A percentile compares a stretch with the other conserved stretches of the same genome.
Evolutionary conservation across 1,284 basidiomycete genomes (phyloP).

Genomic region (Puccinia polysora): DNA sequence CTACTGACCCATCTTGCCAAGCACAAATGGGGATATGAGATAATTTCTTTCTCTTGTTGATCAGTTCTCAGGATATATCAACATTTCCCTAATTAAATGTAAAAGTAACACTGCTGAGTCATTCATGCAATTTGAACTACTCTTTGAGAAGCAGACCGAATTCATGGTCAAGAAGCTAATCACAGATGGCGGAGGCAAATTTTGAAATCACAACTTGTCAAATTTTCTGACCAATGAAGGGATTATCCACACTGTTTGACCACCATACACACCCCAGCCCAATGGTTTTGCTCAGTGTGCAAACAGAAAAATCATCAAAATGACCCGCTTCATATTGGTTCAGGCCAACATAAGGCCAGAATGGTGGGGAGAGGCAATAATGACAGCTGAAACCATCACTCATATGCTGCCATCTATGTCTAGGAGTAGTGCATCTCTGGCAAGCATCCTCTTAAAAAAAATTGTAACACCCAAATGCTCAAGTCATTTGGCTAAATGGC

Average conservation of each 20-base stretch:
- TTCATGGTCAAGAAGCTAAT: background rate
- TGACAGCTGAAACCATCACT: conserved; percentile 43
- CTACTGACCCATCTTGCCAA: background rate
- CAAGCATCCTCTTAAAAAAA: background rate
- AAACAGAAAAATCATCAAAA: conserved; percentile 50
- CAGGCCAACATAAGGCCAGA: conserved; percentile 48
- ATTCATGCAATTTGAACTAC: background rate
- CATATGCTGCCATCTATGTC: background rate
- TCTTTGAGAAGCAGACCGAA: background rate
- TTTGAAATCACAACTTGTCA: background rate
- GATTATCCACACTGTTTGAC: conserved; percentile 46
- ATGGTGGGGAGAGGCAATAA: conserved; percentile 53
- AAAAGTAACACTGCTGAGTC: background rate
- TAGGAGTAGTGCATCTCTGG: background rate
- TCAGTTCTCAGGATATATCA: background rate
- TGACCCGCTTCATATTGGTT: conserved; percentile 49
- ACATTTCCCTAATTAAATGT: background rate
- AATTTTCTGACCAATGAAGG: background rate
- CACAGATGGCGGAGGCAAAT: background rate
- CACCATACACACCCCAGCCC: conserved; percentile 53
- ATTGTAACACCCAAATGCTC: background rate
- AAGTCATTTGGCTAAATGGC: background rate
- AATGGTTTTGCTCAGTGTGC: conserved; percentile 52
- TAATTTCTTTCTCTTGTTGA: background rate
- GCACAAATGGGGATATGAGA: background rate